These are phyloP conservation scores for Fraxinus americana DNA, from an alignment of 257 asterid species.

Conservation along the genomic window DNA sequence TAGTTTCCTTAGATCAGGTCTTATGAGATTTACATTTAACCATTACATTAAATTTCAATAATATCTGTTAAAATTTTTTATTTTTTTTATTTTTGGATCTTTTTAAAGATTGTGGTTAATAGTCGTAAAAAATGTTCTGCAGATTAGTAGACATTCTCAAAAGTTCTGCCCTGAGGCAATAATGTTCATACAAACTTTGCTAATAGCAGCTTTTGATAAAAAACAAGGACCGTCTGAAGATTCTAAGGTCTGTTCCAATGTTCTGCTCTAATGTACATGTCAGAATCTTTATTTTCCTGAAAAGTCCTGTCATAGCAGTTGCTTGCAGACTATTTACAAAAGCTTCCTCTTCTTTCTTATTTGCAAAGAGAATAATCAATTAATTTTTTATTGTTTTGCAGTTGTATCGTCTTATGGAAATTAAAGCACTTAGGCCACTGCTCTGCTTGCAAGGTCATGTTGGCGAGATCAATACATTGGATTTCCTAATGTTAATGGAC, in stretches of 20 bases:
- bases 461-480: slow-evolving; percentile 51
- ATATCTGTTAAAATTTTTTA: not conserved
- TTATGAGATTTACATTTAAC: not conserved
- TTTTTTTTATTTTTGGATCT: slow-evolving; percentile 5
- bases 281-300: slow-evolving; percentile 10
- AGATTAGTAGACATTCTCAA: slow-evolving; percentile 68
- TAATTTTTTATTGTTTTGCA: slow-evolving; percentile 37
- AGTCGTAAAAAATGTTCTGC: slow-evolving; percentile 25
- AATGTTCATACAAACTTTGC: slow-evolving; percentile 65
- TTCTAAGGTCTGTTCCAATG: slow-evolving; percentile 61
- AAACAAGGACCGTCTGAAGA: slow-evolving; percentile 35
- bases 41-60: not conserved
- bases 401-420: slow-evolving; percentile 79
- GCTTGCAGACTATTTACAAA: slow-evolving; percentile 7
- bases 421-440: slow-evolving; percentile 62
- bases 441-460: slow-evolving; percentile 57
- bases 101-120: slow-evolving; percentile 1
- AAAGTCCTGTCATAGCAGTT: not conserved
- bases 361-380: not conserved
- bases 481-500: slow-evolving; percentile 65
- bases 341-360: not conserved
- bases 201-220: slow-evolving; percentile 66
- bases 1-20: not conserved
- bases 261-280: not conserved
- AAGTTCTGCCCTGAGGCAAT: slow-evolving; percentile 87